Evolutionary conservation across 345 rosid species (phyloP), one percentile per base, ranked within the genome.

Genomic region (Isatis tinctoria): DNA sequence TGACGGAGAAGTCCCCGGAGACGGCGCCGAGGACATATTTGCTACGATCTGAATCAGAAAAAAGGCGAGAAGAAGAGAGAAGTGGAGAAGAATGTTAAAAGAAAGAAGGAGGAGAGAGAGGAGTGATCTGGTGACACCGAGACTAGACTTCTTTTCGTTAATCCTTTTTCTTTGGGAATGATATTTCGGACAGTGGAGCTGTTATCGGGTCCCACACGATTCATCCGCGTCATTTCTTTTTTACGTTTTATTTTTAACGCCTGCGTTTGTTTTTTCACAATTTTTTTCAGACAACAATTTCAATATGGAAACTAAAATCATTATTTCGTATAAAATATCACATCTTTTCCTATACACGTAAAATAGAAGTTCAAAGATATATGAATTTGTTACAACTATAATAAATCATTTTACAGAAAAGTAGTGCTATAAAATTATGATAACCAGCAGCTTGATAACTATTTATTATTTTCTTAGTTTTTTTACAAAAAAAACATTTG

Each of bases 11-110:
- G 83, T 27, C 32, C 82, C 83, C 2, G 85, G 85, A 7, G 85
- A 66, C 32, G 85, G 79, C 11, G 89, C 83, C 43, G 92, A 70
- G 8, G 92, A 82, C 88, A 89, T 87, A 8, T 44, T 33, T 36
- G 65, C 3, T 52, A 20, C 58, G 80, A 77, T 77, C 77, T 65
- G 65, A 51, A 71, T 40, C 12, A 57, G 35, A 39, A 73, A 28
- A 36, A 43, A 2, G 1, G 20, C n/a, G 12, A 10, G 39, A 47
- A 22, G 27, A 17, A 10, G 33, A 22, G 47, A 20, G 3, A 45
- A 28, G 3, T n/a, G 20, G 22, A 12, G 37, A n/a, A 24, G 65
- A 78, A 67, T 49, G 69, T 60, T 53, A 30, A 40, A 37, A 62
- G 13, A 18, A 54, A 16, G 14, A 11, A 7, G 40, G 18, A 43